Evolutionary conservation across 2,329 filamentous ascomycete species (phyloP).

Genomic region (Trichoderma semiorbis): DNA sequence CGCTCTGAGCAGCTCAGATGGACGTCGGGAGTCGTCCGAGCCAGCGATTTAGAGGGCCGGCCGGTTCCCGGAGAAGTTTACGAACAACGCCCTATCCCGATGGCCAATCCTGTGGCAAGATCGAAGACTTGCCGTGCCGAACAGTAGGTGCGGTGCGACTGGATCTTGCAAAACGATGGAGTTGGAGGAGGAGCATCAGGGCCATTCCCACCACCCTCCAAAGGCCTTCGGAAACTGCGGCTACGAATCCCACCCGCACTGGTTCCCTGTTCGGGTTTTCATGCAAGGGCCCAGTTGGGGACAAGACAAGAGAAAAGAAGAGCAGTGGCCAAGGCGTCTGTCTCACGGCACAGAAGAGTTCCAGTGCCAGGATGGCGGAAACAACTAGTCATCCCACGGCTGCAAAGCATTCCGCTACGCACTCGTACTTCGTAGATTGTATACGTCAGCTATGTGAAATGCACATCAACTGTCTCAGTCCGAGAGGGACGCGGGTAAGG

Average conservation of each 20-base stretch:
- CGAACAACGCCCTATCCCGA: not conserved
- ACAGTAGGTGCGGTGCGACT: conserved; percentile 8
- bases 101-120: conserved; percentile 6
- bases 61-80: not conserved
- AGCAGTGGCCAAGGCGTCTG: not conserved
- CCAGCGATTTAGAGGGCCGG: not conserved
- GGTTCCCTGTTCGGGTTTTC: not conserved
- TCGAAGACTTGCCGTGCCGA: conserved; percentile 11
- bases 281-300: conserved; percentile 11
- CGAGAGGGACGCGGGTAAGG: not conserved
- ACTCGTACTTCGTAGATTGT: not conserved
- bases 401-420: conserved; percentile 1
- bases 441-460: not conserved
- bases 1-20: not conserved
- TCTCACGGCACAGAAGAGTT: not conserved
- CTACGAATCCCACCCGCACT: conserved; percentile 5
- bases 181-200: not conserved
- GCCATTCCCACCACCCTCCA: not conserved
- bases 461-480: not conserved
- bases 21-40: conserved; percentile 5
- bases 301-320: not conserved
- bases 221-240: conserved; percentile 13
- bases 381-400: not conserved
- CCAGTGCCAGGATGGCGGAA: conserved; percentile 6
- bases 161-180: conserved; percentile 4